Evolutionary conservation across 345 rosid genomes (phyloP).

Genomic region (Salix viminalis): DNA sequence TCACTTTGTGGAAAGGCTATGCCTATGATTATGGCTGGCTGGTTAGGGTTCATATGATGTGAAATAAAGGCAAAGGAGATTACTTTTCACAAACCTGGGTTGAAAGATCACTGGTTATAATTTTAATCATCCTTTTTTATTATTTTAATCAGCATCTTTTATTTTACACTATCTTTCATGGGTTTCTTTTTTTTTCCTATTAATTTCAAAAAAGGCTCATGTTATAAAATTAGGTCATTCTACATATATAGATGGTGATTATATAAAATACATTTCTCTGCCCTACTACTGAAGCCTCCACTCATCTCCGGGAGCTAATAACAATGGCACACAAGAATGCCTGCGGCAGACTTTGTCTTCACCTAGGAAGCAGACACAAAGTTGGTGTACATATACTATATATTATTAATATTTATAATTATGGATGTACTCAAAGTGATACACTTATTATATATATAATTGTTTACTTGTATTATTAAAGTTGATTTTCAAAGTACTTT

Average conservation of each 20-base stretch:
- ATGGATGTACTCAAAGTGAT: background rate
- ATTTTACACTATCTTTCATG: background rate
- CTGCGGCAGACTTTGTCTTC: slow-evolving; percentile 14
- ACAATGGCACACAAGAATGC: background rate
- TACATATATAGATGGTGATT: background rate
- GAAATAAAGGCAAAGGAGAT: background rate
- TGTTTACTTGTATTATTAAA: too few species aligned
- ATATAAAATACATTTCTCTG: background rate
- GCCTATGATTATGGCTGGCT: background rate
- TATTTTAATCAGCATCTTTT: background rate
- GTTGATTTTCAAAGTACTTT: rapidly evolving
- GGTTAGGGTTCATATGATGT: slow-evolving; percentile 10
- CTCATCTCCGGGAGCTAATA: slow-evolving; percentile 1
- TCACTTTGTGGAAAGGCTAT: slow-evolving; percentile 10
- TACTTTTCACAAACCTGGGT: background rate
- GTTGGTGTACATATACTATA: background rate
- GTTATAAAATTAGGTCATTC: background rate
- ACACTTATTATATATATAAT: background rate
- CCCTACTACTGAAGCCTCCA: slow-evolving; percentile 8
- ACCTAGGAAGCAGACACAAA: background rate
- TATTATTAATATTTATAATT: background rate
- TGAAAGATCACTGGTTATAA: background rate
- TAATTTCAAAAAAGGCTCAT: background rate
- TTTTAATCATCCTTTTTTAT: background rate
- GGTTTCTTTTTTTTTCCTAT: background rate